Evolutionary conservation across 768 basidiomycete genomes (phyloP), one percentile per base, ranked within the genome.

Genomic region (Termitomyces sp.): DNA sequence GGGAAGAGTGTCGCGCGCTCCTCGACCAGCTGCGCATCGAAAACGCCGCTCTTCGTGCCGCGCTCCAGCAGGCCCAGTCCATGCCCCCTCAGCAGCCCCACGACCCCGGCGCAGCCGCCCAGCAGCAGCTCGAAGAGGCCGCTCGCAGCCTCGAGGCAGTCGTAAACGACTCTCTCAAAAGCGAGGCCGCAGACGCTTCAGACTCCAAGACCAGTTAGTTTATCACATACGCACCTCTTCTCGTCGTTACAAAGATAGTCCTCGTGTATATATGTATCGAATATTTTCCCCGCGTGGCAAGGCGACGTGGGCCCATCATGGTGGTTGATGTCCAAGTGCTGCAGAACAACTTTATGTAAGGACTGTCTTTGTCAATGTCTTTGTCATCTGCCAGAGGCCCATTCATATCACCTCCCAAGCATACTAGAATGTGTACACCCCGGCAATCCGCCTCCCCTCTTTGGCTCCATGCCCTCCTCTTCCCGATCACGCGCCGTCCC

Each of bases 1-100:
- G 91, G 90, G 92, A 93, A 66, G 92, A 94, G 63, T 93, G 91
- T 63, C 86, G 92, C n/a, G 84, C 86, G 2, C 80, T 94, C 57
- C 88, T 92, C n/a, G 92, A 94, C 70, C 89, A 91, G 69, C 81
- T 94, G 8, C 85, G 92, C 47, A 82, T 91, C 53, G 92, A 94
- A 73, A 94, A 93, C 58, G 82, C 89, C 7, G 85, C 88, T 2
- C 77, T 93, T 4, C 81, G 91, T 9, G 86, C 87, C 0, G 87
- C 87, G 2, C 80, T 93, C 33, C 52, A 50, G 33, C 49, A 50
- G 30, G 72, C 74, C 10, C 77, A 78, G 52, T 56, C 79, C 44
- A 58, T 82, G 32, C 73, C 49, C 53, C 57, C 33, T 23, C 56
- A 50, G 33, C 62, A 23, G 54, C 26, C 46, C 58, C 63, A 49